phyloP scores from a whole-genome alignment of 164 flowering plant genomes.

The Vitis riparia region DNA sequence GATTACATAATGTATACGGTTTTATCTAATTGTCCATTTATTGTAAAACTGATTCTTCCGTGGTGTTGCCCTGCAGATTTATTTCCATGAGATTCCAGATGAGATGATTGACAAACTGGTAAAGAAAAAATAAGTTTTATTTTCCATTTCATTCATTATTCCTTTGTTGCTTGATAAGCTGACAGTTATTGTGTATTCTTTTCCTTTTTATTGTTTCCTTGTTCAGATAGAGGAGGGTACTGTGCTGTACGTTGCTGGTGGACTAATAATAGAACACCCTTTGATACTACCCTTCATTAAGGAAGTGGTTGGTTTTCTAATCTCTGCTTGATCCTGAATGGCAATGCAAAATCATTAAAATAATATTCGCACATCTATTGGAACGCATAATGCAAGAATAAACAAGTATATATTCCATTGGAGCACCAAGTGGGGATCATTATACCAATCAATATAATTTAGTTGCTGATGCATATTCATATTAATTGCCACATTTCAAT shows the following conservation, averaged over 20 bases:
- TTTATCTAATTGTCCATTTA: not conserved
- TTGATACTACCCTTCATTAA: slow-evolving; percentile 63
- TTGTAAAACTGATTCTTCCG: not conserved
- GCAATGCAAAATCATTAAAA: too few species aligned
- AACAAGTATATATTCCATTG: too few species aligned
- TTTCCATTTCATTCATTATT: not conserved
- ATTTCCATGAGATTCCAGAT: slow-evolving; percentile 86
- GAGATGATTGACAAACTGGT: slow-evolving; percentile 80
- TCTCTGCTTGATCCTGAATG: not conserved
- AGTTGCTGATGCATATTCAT: too few species aligned
- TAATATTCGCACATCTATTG: too few species aligned
- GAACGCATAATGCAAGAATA: too few species aligned
- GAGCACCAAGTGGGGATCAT: too few species aligned
- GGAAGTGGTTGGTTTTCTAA: slow-evolving; percentile 67
- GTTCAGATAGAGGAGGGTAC: slow-evolving; percentile 59
- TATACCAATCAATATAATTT: too few species aligned
- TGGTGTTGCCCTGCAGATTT: slow-evolving; percentile 52
- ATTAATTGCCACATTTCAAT: too few species aligned
- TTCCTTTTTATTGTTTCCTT: not conserved
- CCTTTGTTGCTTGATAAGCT: not conserved
- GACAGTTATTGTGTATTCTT: not conserved
- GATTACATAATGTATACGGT: not conserved
- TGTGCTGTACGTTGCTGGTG: slow-evolving; percentile 67
- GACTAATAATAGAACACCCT: slow-evolving; percentile 67
- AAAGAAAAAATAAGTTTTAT: slow-evolving; percentile 11